Conservation (phyloP, 306 rosid genomes). For the Cicer bijugum region DNA sequence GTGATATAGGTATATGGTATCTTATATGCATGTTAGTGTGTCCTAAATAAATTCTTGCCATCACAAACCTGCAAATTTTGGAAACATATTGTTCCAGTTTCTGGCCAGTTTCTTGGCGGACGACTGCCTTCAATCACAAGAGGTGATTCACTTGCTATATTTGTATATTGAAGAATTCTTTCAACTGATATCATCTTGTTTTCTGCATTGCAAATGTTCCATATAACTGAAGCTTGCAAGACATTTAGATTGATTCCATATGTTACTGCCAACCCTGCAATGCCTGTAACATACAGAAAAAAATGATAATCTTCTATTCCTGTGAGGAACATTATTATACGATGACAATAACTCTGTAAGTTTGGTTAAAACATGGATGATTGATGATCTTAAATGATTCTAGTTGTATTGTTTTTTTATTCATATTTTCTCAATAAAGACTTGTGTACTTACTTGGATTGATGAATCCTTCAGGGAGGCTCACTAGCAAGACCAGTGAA, state of each 20-base stretch:
- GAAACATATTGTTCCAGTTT: slow-evolving; percentile 78
- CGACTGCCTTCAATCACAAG: slow-evolving; percentile 67
- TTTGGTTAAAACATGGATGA: not conserved
- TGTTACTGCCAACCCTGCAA: slow-evolving; percentile 96
- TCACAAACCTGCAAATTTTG: slow-evolving; percentile 68
- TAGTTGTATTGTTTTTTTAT: not conserved
- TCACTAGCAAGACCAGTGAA: slow-evolving; percentile 78
- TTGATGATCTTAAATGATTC: not conserved
- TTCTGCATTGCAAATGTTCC: slow-evolving; percentile 97
- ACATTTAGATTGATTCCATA: slow-evolving; percentile 93
- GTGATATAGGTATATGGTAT: not conserved
- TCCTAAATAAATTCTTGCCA: slow-evolving; percentile 5
- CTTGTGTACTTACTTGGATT: slow-evolving; percentile 77
- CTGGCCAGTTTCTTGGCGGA: slow-evolving; percentile 90
- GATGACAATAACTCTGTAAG: not conserved
- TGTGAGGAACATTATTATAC: not conserved
- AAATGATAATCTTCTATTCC: not conserved
- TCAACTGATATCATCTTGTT: slow-evolving; percentile 96
- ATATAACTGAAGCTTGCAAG: slow-evolving; percentile 82
- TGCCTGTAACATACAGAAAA: slow-evolving; percentile 60
- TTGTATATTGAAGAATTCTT: slow-evolving; percentile 84
- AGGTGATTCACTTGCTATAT: slow-evolving; percentile 81
- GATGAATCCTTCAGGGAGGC: slow-evolving; percentile 88
- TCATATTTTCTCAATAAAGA: slow-evolving; percentile 18
- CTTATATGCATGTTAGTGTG: slow-evolving; percentile 9